Conservation (phyloP, 805 yeast genomes). For the Martiniozyma abietophila region DNA sequence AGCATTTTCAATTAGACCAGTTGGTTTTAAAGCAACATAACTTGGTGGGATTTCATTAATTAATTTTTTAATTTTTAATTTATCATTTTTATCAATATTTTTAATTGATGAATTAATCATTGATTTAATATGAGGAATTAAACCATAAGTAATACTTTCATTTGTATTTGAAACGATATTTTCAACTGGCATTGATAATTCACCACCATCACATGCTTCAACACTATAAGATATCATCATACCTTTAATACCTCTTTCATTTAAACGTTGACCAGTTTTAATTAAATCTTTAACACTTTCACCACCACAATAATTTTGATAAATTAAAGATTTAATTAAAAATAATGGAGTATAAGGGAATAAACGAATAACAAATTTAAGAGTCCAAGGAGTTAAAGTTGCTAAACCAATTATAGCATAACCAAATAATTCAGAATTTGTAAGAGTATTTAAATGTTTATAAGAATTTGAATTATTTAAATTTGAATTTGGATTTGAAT, state of each 20-base stretch:
- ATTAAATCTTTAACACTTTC: constrained; percentile 63
- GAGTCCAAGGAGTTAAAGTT: constrained; percentile 53
- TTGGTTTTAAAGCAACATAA: constrained; percentile 87
- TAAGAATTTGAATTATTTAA: constrained; percentile 1
- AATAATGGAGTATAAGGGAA: constrained; percentile 73
- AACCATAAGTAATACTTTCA: constrained; percentile 55
- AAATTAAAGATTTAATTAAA: constrained; percentile 62
- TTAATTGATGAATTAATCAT: constrained; percentile 35
- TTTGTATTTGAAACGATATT: constrained; percentile 56
- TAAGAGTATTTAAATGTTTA: constrained; percentile 43
- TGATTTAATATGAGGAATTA: constrained; percentile 60
- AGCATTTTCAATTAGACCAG: constrained; percentile 77
- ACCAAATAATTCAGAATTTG: constrained; percentile 48
- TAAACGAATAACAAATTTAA: constrained; percentile 49
- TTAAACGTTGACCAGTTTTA: constrained; percentile 57
- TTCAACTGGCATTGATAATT: constrained; percentile 37
- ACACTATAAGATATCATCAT: constrained; percentile 94
- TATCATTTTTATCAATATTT: constrained; percentile 26
- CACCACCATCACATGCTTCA: constrained; percentile 82
- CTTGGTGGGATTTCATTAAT: constrained; percentile 78
- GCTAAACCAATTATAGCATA: constrained; percentile 61
- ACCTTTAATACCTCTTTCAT: constrained; percentile 72
- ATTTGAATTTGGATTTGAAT: neutral
- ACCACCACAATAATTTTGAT: constrained; percentile 87
- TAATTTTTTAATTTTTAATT: neutral